Conservation (phyloP, 805 yeast species). For the Teunomyces pallodes region DNA sequence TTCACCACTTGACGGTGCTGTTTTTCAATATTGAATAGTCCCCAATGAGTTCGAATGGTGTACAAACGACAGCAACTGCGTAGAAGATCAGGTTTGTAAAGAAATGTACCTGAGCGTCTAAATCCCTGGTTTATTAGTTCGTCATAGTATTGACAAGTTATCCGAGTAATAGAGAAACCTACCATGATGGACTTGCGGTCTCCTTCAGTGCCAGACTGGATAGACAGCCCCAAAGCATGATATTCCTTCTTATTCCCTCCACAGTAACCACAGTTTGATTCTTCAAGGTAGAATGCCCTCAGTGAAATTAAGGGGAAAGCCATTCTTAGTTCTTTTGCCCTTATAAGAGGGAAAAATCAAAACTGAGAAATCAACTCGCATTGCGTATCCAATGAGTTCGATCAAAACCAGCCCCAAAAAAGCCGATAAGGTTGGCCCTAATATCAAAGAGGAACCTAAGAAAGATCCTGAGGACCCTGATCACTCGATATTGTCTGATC, state of each 20-base stretch:
- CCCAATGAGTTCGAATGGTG: conserved; percentile 65
- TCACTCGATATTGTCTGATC: conserved; percentile 39
- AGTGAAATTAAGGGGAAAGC: background rate
- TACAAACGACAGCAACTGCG: conserved; percentile 77
- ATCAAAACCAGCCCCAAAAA: conserved; percentile 13
- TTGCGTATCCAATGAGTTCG: conserved; percentile 8
- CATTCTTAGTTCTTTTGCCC: no score
- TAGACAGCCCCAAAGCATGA: conserved; percentile 25
- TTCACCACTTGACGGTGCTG: conserved; percentile 67
- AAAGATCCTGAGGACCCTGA: conserved; percentile 15
- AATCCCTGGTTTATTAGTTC: conserved; percentile 67
- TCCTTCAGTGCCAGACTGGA: no score
- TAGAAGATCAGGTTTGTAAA: conserved; percentile 63
- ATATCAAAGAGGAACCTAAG: conserved; percentile 2
- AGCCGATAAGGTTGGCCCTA: conserved; percentile 1
- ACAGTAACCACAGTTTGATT: background rate
- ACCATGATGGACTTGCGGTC: conserved; percentile 22
- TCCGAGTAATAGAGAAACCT: conserved; percentile 41
- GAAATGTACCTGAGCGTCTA: conserved; percentile 71
- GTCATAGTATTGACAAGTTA: conserved; percentile 58
- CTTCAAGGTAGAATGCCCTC: background rate
- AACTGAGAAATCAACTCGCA: conserved; percentile 1
- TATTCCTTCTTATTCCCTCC: conserved; percentile 30
- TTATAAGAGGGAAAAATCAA: background rate
- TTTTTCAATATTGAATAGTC: conserved; percentile 49